A percentile compares a stretch with the other conserved stretches of the same genome.
Evolutionary conservation across 192 early-diverging fungal species (phyloP).

Genomic region (Umbelopsis sp.): DNA sequence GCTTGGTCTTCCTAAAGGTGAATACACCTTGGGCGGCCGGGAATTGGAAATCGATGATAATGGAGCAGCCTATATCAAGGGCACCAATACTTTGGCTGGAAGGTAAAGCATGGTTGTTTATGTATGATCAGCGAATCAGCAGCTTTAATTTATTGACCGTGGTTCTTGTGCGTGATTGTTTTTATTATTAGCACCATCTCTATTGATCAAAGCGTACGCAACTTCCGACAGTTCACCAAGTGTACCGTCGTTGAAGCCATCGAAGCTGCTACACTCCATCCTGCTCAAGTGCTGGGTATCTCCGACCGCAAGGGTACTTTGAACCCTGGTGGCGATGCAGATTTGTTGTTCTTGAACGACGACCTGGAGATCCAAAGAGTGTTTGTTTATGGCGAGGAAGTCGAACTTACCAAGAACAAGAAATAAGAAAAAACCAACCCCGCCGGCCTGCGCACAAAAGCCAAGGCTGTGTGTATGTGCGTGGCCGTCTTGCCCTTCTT

Average conservation of each 20-base stretch:
- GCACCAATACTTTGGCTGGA: slow-evolving; percentile 77
- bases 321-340: slow-evolving; percentile 73
- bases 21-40: slow-evolving; percentile 60
- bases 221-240: slow-evolving; percentile 77
- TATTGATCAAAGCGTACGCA: slow-evolving; percentile 74
- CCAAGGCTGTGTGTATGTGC: too few relatives aligned
- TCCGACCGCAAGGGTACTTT: slow-evolving; percentile 72
- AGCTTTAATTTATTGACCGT: not conserved
- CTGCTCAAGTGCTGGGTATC: slow-evolving; percentile 76
- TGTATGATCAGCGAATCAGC: not conserved
- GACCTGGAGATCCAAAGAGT: slow-evolving; percentile 66
- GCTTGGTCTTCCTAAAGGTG: slow-evolving; percentile 67
- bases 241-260: slow-evolving; percentile 78
- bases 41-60: slow-evolving; percentile 30
- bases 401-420: slow-evolving; percentile 32
- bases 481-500: too few relatives aligned
- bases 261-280: slow-evolving; percentile 79
- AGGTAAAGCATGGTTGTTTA: slow-evolving; percentile 8
- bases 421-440: not conserved
- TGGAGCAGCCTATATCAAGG: slow-evolving; percentile 73
- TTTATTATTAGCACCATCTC: slow-evolving; percentile 51
- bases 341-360: slow-evolving; percentile 73
- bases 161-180: not conserved
- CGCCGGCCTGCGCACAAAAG: too few relatives aligned
- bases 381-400: slow-evolving; percentile 73